Evolutionary conservation across 805 yeast genomes (phyloP).

Genomic region (Metahyphopichia silvanorum): DNA sequence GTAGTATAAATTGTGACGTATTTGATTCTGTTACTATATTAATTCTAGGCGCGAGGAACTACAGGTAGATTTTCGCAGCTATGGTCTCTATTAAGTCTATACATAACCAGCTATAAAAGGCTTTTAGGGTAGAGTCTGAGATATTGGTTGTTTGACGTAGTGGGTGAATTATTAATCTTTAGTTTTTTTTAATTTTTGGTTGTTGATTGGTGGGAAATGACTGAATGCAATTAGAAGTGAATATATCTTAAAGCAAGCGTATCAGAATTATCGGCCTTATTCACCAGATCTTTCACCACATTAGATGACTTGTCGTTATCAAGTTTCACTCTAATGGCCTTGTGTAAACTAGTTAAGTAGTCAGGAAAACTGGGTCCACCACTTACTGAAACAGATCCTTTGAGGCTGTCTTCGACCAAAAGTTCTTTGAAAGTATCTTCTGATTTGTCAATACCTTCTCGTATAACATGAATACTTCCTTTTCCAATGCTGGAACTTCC

Average conservation of each 20-base stretch:
- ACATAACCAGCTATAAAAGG: too few species aligned
- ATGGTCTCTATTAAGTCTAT: too few species aligned
- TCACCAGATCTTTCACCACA: constrained; percentile 24
- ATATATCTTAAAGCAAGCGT: constrained; percentile 39
- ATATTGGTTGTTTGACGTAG: too few species aligned
- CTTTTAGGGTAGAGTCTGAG: too few species aligned
- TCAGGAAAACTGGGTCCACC: constrained; percentile 56
- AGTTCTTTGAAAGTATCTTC: constrained; percentile 50
- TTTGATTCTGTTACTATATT: too few species aligned
- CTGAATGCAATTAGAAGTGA: constrained; percentile 22
- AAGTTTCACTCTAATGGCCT: constrained; percentile 50
- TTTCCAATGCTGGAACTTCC: constrained; percentile 26
- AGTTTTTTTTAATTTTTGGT: too few species aligned
- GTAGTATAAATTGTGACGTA: too few species aligned
- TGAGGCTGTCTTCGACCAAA: constrained; percentile 68
- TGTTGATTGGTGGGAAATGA: background rate
- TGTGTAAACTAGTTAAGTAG: constrained; percentile 66
- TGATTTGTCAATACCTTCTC: constrained; percentile 58
- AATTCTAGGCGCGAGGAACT: too few species aligned
- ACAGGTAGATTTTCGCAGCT: too few species aligned
- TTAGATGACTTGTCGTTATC: constrained; percentile 42
- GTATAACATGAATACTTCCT: constrained; percentile 54
- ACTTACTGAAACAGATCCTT: constrained; percentile 36
- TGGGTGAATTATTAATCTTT: too few species aligned
- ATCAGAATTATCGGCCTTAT: constrained; percentile 22